These are phyloP conservation scores for Leccinum boreale DNA, from an alignment of 768 basidiomycete genomes.

Conservation along the genomic window DNA sequence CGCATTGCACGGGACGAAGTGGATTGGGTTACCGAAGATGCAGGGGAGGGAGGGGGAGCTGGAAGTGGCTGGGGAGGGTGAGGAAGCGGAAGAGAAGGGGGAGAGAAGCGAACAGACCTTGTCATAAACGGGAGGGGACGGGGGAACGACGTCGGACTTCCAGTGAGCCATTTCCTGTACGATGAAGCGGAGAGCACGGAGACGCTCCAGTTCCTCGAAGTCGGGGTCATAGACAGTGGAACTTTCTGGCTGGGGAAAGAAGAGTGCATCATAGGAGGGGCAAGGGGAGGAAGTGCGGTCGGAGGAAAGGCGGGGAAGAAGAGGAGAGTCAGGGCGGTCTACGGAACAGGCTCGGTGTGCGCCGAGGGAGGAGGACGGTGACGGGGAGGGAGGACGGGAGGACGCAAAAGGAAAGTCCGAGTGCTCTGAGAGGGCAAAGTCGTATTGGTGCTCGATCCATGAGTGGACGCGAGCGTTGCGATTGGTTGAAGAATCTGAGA, in stretches of 20 bases:
- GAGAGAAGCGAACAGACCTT: constrained; percentile 6
- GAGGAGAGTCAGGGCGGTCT: constrained; percentile 30
- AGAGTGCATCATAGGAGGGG: constrained; percentile 34
- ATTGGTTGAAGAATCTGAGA: constrained; percentile 18
- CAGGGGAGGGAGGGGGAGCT: constrained; percentile 26
- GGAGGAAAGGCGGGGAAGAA: constrained; percentile 26
- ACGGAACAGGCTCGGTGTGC: constrained; percentile 18
- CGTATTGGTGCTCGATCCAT: constrained; percentile 36
- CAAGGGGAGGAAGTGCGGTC: constrained; percentile 23
- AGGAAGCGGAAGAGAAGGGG: background rate
- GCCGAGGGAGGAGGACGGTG: constrained; percentile 32
- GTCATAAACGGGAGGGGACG: constrained; percentile 6
- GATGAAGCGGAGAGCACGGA: constrained; percentile 35
- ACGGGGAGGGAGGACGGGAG: constrained; percentile 24
- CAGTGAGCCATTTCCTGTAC: constrained; percentile 35
- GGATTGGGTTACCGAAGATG: constrained; percentile 25
- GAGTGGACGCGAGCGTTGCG: constrained; percentile 33
- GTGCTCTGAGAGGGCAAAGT: constrained; percentile 32
- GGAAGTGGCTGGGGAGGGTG: constrained; percentile 15
- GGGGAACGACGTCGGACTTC: constrained; percentile 7
- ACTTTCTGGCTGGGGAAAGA: constrained; percentile 25
- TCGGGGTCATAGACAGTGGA: constrained; percentile 7
- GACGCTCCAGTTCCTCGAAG: constrained; percentile 30
- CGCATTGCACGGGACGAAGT: constrained; percentile 26
- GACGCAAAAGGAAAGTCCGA: constrained; percentile 1